Conservation (phyloP, 805 yeast species). For the Kodamaea hsintzibuensis region DNA sequence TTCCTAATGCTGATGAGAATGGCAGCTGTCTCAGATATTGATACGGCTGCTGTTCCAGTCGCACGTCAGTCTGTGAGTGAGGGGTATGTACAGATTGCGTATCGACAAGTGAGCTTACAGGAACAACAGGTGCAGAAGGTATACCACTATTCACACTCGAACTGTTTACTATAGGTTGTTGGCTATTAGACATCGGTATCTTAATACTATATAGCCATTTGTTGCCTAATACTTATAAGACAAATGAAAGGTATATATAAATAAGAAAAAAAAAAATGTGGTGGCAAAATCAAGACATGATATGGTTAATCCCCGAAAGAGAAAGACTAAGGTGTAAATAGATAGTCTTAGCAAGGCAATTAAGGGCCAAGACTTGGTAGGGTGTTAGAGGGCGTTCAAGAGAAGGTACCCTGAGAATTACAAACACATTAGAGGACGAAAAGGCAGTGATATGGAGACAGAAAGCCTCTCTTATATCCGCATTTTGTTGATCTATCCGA, state of each 20-base stretch:
- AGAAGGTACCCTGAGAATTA: too few relatives aligned
- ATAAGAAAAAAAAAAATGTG: background rate
- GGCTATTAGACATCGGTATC: background rate
- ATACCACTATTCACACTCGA: background rate
- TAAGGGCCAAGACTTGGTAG: too few relatives aligned
- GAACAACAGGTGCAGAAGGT: background rate
- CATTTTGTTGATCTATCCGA: too few relatives aligned
- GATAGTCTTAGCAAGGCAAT: too few relatives aligned
- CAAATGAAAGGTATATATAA: too few relatives aligned
- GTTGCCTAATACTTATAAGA: background rate
- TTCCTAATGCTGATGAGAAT: background rate
- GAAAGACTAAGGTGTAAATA: too few relatives aligned
- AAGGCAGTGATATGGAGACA: too few relatives aligned
- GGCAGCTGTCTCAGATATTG: background rate
- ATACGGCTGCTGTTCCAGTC: background rate
- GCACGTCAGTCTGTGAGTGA: background rate
- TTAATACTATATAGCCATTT: background rate
- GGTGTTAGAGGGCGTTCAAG: too few relatives aligned
- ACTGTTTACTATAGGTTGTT: background rate
- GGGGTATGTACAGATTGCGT: background rate
- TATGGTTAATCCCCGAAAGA: too few relatives aligned
- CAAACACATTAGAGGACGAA: too few relatives aligned
- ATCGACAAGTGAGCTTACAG: background rate
- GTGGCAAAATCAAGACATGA: background rate
- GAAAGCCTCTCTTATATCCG: too few relatives aligned